A percentile compares a stretch with the other conserved stretches of the same genome.
Conservation (phyloP, 345 rosid species). For the Alliaria petiolata region DNA sequence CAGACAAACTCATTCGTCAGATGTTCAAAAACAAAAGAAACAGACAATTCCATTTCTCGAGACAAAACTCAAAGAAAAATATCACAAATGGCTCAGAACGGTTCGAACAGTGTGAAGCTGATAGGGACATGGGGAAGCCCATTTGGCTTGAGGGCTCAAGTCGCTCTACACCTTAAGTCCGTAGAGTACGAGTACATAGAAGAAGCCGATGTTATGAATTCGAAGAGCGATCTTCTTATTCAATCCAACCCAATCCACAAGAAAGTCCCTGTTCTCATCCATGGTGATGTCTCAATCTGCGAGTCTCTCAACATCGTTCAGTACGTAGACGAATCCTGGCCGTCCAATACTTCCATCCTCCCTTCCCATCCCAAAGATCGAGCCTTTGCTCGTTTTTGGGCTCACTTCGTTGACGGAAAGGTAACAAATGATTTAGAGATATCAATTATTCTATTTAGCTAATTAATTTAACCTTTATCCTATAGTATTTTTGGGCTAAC, state of each 20-base stretch:
- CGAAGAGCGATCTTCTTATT: constrained; percentile 66
- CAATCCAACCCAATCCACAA: constrained; percentile 74
- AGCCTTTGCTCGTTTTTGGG: constrained; percentile 72
- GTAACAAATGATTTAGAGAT: constrained; percentile 33
- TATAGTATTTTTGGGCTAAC: too few species aligned
- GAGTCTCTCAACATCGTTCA: constrained; percentile 72
- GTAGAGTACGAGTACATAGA: constrained; percentile 27
- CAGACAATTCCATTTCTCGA: constrained; percentile 3
- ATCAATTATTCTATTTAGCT: too few species aligned
- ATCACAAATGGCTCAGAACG: constrained; percentile 19
- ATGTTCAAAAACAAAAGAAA: constrained; percentile 11
- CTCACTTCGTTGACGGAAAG: constrained; percentile 56
- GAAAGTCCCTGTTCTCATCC: constrained; percentile 78
- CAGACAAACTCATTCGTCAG: background rate
- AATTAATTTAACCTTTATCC: too few species aligned
- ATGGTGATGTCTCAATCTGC: constrained; percentile 50
- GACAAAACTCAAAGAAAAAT: constrained; percentile 12
- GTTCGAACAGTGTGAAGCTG: constrained; percentile 18
- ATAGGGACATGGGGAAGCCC: constrained; percentile 32
- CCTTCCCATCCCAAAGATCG: constrained; percentile 52
- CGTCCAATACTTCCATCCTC: constrained; percentile 45
- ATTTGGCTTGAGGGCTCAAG: constrained; percentile 27
- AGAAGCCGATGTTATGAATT: constrained; percentile 22
- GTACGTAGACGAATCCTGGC: constrained; percentile 71
- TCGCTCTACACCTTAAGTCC: constrained; percentile 31